phyloP scores from a whole-genome alignment of 2,329 filamentous ascomycete genomes.

The Apiospora malaysiana region DNA sequence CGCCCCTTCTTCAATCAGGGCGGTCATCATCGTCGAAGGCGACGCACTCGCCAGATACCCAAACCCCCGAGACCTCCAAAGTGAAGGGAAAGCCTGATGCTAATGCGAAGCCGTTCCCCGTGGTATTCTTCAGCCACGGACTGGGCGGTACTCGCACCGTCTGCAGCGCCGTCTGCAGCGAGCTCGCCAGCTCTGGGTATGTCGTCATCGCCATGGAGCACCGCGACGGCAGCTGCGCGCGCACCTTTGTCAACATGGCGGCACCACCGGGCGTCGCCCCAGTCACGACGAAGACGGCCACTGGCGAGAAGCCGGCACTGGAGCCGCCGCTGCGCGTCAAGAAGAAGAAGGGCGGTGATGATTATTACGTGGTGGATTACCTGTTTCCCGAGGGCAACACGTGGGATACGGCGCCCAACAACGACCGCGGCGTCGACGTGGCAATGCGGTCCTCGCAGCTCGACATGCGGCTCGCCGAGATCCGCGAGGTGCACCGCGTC shows the following conservation, averaged over 20 bases:
- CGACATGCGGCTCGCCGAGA: neutral
- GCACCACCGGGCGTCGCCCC: neutral
- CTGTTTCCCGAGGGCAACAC: slow-evolving; percentile 13
- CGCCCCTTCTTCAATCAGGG: neutral
- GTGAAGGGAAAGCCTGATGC: too few relatives aligned
- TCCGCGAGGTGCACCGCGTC: neutral
- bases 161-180: slow-evolving; percentile 13
- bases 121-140: slow-evolving; percentile 1
- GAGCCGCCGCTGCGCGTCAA: neutral
- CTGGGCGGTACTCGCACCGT: slow-evolving; percentile 2
- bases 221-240: slow-evolving; percentile 14
- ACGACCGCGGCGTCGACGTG: slow-evolving; percentile 2
- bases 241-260: neutral
- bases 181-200: neutral
- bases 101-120: neutral
- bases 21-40: neutral
- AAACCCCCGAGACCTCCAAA: neutral
- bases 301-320: neutral
- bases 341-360: neutral
- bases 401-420: slow-evolving; percentile 8
- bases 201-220: neutral
- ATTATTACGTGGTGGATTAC: slow-evolving; percentile 3
- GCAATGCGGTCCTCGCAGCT: slow-evolving; percentile 4
- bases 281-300: too few relatives aligned
- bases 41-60: too few relatives aligned